Evolutionary conservation across 2,329 filamentous ascomycete species (phyloP), one percentile per base, ranked within the genome.

Genomic region (Nemania abortiva): DNA sequence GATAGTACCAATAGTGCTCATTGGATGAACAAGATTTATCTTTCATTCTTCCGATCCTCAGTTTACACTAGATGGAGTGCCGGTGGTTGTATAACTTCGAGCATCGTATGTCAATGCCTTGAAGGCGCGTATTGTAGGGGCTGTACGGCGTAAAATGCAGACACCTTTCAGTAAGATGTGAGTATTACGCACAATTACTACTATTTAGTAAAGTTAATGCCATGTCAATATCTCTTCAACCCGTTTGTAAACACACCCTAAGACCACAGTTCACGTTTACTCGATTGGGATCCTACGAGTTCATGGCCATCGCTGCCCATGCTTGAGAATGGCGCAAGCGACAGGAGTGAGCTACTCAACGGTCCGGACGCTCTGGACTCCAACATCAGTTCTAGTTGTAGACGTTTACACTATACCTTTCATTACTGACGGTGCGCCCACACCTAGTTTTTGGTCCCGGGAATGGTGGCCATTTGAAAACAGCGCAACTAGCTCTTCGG

Each of bases 271-370:
- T 42, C 13, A 13, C 11, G 13, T 3, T 13, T 42, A 3, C 37
- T 3, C 37, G 6, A 42, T 42, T 15, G 37, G 37, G 11, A 3
- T 42, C 37, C 13, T 15, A 15, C 37, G 13, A 10, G 6, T 42
- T 42, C 37, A 18, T 50, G 11, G 3, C 11, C 20, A 24, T 37
- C 20, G n/a, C 45, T n/a, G 9, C 15, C 13, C 9, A 47, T 13
- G 5, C 39, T 58, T 47, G 2, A 42, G 10, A 58, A 60, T 60
- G 45, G 29, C 57, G 5, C 57, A 50, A 18, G n/a, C 24, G 20
- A 22, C n/a, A 31, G 52, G 52, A 1, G 3, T 37, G 24, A 49
- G 42, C 39, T 59, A 34, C 29, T 60, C 29, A 31, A 60, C 57
- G 22, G 18, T 50, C 34, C 11, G 11, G 6, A 37, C 57, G 13